Evolutionary conservation across 257 asterid genomes (phyloP), one percentile per base, ranked within the genome.

Genomic region (Cruciata laevipes): DNA sequence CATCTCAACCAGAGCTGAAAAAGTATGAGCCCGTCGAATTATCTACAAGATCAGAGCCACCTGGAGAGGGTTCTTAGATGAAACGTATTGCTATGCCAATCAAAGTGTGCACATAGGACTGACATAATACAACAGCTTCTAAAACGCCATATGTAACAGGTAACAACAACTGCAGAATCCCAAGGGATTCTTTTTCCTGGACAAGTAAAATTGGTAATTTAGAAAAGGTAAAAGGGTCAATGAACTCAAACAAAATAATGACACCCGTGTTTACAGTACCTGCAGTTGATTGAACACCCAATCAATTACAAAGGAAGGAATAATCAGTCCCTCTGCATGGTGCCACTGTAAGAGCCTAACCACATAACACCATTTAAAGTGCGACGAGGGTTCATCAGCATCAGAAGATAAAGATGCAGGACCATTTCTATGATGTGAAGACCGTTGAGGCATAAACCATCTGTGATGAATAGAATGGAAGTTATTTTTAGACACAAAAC

Each of bases 211-310:
- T 61, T 55, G 63, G 59, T 30, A n/a, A 17, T 42, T 64, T 23
- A 63, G 27, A 56, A 65, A 72, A 20, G 7, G 16, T n/a, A 67
- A 21, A 24, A 33, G 27, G 52, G 47, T 47, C 20, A 52, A 14
- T 3, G 65, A 33, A 32, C 23, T 7, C 51, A 71, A 71, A 30
- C 4, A 20, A 30, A 73, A 52, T 31, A 51, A 18, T 21, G 20
- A 20, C 35, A 35, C 27, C 37, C 56, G 64, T 11, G 44, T 20
- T 31, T 75, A 24, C 47, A 30, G 67, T 85, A 94, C 99, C 99
- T 89, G 95, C 44, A 94, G 96, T 81, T 91, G 99, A 81, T 78
- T 82, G 77, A 94, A 89, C 78, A 91, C 95, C 99, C 99, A 94
- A 70, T 91, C 98, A 80, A 91, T 87, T 71, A 94, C 82, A 32